phyloP scores from a whole-genome alignment of 2,329 filamentous ascomycete genomes.

The Drechmeria coniospora region DNA sequence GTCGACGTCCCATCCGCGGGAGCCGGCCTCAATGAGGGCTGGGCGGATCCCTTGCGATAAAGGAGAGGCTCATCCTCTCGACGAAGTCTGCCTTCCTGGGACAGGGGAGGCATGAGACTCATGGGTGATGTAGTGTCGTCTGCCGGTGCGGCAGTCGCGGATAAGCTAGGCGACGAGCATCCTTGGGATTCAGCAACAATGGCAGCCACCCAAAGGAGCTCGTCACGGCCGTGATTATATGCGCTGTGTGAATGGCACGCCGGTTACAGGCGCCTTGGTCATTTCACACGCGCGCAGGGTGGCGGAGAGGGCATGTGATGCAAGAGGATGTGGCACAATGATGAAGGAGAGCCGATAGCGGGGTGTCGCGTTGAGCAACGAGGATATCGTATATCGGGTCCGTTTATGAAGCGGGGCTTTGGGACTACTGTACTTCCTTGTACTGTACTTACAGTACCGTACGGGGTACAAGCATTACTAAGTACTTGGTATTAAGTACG shows the following conservation, averaged over 20 bases:
- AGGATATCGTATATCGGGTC: not conserved
- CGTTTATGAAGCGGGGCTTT: not conserved
- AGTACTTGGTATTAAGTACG: too few species aligned
- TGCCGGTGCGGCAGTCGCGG: constrained; percentile 1
- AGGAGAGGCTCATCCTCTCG: constrained; percentile 4
- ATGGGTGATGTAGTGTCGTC: constrained; percentile 6
- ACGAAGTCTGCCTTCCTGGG: constrained; percentile 3
- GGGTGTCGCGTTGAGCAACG: too few species aligned
- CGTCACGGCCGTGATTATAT: too few species aligned
- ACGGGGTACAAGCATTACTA: too few species aligned
- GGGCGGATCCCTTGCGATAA: not conserved
- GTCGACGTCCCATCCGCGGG: constrained; percentile 2
- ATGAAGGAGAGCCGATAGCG: not conserved
- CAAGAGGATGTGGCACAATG: not conserved
- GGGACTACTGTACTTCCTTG: too few species aligned
- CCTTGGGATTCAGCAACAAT: constrained; percentile 1
- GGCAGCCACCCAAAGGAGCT: constrained; percentile 1
- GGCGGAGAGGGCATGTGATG: constrained; percentile 4
- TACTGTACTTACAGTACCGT: too few species aligned
- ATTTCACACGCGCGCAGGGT: too few species aligned
- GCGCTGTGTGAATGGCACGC: too few species aligned
- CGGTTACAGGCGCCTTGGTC: too few species aligned
- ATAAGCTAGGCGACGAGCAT: constrained; percentile 2
- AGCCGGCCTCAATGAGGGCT: not conserved
- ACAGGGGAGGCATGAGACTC: constrained; percentile 3